phyloP scores from a whole-genome alignment of 1,139 yeast species.

The Yamadazyma triangularis region DNA sequence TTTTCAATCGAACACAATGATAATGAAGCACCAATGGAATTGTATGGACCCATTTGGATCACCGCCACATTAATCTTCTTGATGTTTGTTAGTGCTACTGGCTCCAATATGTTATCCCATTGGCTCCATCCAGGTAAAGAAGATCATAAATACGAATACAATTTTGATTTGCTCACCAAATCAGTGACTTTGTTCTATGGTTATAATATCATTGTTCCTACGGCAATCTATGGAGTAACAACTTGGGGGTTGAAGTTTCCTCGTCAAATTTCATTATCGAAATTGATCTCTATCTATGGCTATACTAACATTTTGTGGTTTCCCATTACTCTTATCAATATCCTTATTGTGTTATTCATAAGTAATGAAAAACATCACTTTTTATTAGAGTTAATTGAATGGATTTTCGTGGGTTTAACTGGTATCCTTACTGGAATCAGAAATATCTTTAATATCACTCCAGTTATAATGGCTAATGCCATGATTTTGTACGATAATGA shows the following conservation, averaged over 20 bases:
- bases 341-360: constrained; percentile 43
- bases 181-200: constrained; percentile 70
- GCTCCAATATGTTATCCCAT: constrained; percentile 37
- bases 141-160: constrained; percentile 48
- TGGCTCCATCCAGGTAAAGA: constrained; percentile 39
- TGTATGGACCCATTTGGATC: constrained; percentile 84
- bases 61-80: constrained; percentile 72
- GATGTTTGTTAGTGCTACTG: constrained; percentile 70
- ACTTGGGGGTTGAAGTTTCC: constrained; percentile 41
- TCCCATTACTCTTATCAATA: constrained; percentile 62
- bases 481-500: constrained; percentile 25
- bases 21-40: constrained; percentile 44
- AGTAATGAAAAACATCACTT: constrained; percentile 31
- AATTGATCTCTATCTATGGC: constrained; percentile 62
- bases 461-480: constrained; percentile 34
- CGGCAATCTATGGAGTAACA: constrained; percentile 45
- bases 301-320: constrained; percentile 77
- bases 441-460: constrained; percentile 40
- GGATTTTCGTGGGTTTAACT: constrained; percentile 44
- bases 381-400: constrained; percentile 36
- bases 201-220: constrained; percentile 63
- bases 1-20: constrained; percentile 12
- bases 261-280: constrained; percentile 34
- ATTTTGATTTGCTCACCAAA: constrained; percentile 58
- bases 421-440: constrained; percentile 48